Percentiles rank a stretch among this genome's conserved stretches.
Evolutionary conservation across 2,329 filamentous ascomycete species (phyloP).

Genomic region (Metarhizium rileyi): DNA sequence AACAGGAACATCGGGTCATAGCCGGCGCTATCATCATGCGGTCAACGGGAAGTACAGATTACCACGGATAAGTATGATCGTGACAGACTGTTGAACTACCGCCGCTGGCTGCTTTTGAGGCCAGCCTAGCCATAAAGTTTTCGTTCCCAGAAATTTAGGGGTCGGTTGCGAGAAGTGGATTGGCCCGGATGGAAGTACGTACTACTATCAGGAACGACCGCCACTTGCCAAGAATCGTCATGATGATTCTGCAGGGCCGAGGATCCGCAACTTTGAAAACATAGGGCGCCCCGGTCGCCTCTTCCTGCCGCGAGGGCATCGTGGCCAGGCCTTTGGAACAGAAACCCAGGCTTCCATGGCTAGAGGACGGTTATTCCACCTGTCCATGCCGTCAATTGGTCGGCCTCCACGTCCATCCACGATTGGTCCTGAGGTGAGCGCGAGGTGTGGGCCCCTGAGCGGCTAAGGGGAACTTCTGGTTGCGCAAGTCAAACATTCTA

Average conservation of each 20-base stretch:
- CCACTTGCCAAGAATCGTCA: background rate
- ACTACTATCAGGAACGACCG: slow-evolving; percentile 6
- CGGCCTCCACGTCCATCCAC: slow-evolving; percentile 16
- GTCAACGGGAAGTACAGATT: background rate
- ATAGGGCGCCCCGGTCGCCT: background rate
- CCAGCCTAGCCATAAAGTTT: background rate
- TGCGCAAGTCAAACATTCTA: background rate
- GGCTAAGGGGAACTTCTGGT: slow-evolving; percentile 7
- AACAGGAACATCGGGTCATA: background rate
- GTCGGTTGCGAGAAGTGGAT: background rate
- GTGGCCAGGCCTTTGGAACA: background rate
- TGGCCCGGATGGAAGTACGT: slow-evolving; percentile 1
- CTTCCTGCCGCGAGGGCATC: background rate
- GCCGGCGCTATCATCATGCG: background rate
- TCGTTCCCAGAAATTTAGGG: background rate
- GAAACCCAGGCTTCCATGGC: background rate
- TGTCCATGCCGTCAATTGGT: slow-evolving; percentile 14
- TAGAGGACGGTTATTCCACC: background rate
- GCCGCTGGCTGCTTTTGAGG: background rate
- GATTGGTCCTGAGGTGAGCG: background rate
- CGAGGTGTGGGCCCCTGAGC: background rate
- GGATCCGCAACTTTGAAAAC: background rate
- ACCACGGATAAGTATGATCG: no score
- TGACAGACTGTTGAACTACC: no score
- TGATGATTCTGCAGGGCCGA: background rate